Conservation (phyloP, 345 rosid genomes). For the Gossypium anomalum region DNA sequence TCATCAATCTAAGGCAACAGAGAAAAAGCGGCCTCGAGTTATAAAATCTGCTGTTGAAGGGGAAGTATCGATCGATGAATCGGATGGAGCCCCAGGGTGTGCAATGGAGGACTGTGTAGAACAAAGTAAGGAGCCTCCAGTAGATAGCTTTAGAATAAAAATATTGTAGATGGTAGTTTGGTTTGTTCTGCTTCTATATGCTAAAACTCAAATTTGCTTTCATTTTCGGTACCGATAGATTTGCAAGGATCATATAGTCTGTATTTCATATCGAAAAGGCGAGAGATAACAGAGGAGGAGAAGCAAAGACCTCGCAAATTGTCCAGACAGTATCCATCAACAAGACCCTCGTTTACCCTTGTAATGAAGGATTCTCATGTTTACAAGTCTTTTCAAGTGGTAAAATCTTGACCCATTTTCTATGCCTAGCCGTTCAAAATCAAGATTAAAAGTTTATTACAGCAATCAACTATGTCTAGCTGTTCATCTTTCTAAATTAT, state of each 20-base stretch:
- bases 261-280: neutral
- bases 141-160: neutral
- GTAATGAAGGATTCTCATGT: conserved; percentile 6
- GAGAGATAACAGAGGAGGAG: neutral
- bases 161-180: neutral
- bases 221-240: neutral
- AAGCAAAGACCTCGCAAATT: neutral
- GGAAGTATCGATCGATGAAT: neutral
- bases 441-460: neutral
- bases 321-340: neutral
- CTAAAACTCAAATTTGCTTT: neutral
- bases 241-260: neutral
- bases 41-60: neutral
- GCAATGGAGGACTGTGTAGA: neutral
- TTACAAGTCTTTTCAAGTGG: neutral
- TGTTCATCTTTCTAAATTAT: neutral
- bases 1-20: neutral
- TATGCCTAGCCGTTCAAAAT: neutral
- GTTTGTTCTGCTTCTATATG: neutral
- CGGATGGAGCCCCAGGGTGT: neutral
- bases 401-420: neutral
- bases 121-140: neutral
- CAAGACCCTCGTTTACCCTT: neutral
- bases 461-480: neutral
- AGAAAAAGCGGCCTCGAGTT: neutral